Evolutionary conservation across 129 eudicot genomes (phyloP), one percentile per base, ranked within the genome.

Genomic region (Pulicaria dysenterica): DNA sequence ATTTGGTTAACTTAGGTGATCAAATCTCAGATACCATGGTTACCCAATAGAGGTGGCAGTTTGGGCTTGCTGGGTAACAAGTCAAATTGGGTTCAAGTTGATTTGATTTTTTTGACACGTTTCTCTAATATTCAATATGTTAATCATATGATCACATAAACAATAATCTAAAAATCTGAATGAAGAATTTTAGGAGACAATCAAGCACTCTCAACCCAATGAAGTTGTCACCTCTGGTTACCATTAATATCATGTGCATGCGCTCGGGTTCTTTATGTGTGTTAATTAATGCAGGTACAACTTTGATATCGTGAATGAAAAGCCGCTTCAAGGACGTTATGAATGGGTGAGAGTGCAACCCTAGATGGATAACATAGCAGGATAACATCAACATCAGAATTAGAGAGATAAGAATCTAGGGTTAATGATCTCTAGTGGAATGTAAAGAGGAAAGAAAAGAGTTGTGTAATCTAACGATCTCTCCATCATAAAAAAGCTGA

Each of bases 301-400:
- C 88, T 93, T 87, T 67, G 98, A 93, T 77, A 74, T 89, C 0
- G 83, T 77, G 84, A 87, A 84, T 68, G 98, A 93, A 67, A 4
- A 82, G 65, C 96, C 98, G 42, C 95, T 93, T 66, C 84, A 89
- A 0, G 98, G 98, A 40, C 90, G 95, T 41, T 93, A 83, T 3
- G 95, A 94, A 54, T 94, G 98, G 98, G 96, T 87, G 73, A 79
- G 76, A 70, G 83, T 94, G 63, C 77, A 71, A 55, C 84, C 86
- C 3, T 81, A 79, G 78, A 63, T 58, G 72, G 72, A 60, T 51
- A 42, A 69, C 65, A 48, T 50, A 62, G 75, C 42, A 36, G 58
- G 36, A 43, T 71, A 63, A 36, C 66, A 51, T 69, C 51, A 67
- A 39, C 48, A 53, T 60, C 37, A 41, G 48, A 75, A 42, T 41